These are phyloP conservation scores for Lentinula aciculospora DNA, from an alignment of 768 basidiomycete genomes.

Conservation along the genomic window DNA sequence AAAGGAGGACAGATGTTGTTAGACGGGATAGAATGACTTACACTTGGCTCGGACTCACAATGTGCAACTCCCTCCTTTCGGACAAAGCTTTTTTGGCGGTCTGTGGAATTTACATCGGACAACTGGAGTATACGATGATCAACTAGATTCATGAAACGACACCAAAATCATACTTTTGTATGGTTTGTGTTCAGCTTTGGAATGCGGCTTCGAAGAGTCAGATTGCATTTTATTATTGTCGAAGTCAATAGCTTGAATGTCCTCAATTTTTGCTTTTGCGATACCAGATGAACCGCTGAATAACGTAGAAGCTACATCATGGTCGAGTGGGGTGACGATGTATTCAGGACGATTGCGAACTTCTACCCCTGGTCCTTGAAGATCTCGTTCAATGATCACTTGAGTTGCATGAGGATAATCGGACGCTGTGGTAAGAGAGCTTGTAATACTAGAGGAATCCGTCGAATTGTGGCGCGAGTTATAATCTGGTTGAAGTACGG, in stretches of 20 bases:
- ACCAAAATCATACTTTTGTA: conserved; percentile 41
- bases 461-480: conserved; percentile 10
- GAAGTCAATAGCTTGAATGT: neutral
- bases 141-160: no score
- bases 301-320: neutral
- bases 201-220: neutral
- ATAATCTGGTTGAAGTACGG: conserved; percentile 7
- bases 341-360: neutral
- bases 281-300: neutral
- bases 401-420: conserved; percentile 17
- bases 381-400: conserved; percentile 7
- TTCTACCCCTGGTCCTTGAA: neutral
- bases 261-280: neutral
- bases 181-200: conserved; percentile 20
- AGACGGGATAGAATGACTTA: neutral
- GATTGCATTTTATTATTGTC: neutral
- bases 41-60: conserved; percentile 38
- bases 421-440: conserved; percentile 12
- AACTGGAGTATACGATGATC: conserved; percentile 26
- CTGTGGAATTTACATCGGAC: conserved; percentile 57
- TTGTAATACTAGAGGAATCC: conserved; percentile 4
- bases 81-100: conserved; percentile 31
- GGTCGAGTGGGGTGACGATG: neutral
- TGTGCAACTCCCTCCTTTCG: conserved; percentile 49
- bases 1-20: neutral